phyloP scores from a whole-genome alignment of 129 eudicot species.

The Silybum marianum region DNA sequence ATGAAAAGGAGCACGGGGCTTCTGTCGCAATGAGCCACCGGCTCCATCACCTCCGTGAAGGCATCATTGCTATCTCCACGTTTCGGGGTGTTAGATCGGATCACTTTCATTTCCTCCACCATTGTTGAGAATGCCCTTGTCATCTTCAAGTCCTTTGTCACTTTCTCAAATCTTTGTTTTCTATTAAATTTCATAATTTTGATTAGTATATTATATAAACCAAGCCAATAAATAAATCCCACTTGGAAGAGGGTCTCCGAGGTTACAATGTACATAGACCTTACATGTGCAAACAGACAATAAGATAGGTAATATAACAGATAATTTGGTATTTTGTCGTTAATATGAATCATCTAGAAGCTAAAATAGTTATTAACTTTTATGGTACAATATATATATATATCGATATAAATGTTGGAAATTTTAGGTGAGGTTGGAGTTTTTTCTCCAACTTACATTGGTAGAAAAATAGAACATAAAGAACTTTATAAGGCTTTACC shows the following conservation, averaged over 20 bases:
- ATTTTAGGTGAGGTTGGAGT: too few relatives aligned
- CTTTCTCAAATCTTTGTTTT: conserved; percentile 78
- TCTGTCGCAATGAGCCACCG: conserved; percentile 60
- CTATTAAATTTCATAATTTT: conserved; percentile 34
- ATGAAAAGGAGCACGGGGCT: conserved; percentile 91
- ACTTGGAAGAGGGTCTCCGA: neutral
- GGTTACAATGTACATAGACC: neutral
- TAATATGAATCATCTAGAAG: neutral
- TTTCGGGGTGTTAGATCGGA: conserved; percentile 37
- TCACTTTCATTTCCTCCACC: conserved; percentile 77
- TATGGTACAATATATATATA: neutral
- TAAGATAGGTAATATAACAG: neutral
- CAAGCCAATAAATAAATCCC: neutral
- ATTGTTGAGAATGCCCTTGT: conserved; percentile 67
- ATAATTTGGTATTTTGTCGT: neutral
- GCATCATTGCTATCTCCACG: conserved; percentile 20
- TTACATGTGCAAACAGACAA: neutral
- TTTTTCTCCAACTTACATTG: too few relatives aligned
- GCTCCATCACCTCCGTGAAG: conserved; percentile 59
- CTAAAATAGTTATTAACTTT: neutral
- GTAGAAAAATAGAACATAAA: too few relatives aligned
- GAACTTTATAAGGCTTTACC: too few relatives aligned
- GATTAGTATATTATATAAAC: neutral
- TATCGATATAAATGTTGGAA: neutral
- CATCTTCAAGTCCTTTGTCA: conserved; percentile 57